phyloP scores from a whole-genome alignment of 1,139 yeast genomes.

The Kodamaea plutei region DNA sequence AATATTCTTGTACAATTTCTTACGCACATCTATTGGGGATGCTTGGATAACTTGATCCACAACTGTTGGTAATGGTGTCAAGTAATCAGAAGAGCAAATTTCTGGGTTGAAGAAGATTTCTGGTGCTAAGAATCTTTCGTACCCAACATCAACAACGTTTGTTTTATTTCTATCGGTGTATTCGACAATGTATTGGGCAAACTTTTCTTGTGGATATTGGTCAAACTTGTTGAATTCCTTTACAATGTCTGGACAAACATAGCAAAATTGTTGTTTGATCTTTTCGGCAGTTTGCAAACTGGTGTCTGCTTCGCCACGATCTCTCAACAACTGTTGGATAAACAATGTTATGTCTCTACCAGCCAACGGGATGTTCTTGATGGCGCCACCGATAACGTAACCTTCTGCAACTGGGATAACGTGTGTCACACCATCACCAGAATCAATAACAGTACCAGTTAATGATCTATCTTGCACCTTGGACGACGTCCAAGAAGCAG shows the following conservation, averaged over 20 bases:
- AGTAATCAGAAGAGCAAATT: conserved; percentile 89
- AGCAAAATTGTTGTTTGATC: conserved; percentile 93
- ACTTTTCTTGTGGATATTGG: conserved; percentile 82
- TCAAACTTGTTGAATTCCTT: conserved; percentile 94
- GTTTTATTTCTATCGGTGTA: conserved; percentile 64
- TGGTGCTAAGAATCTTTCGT: conserved; percentile 96
- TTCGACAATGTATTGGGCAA: conserved; percentile 90
- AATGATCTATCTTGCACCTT: conserved; percentile 92
- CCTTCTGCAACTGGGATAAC: conserved; percentile 99
- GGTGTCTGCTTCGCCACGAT: conserved; percentile 93
- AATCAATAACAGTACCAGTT: conserved; percentile 97
- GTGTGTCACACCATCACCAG: conserved; percentile 97
- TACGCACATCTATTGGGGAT: conserved; percentile 96
- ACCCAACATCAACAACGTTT: conserved; percentile 84
- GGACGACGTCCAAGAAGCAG: conserved; percentile 98
- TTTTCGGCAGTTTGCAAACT: conserved; percentile 93
- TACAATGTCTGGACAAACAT: conserved; percentile 96
- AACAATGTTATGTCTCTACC: conserved; percentile 96
- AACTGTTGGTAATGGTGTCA: conserved; percentile 91
- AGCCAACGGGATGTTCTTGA: conserved; percentile 95
- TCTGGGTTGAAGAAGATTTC: conserved; percentile 98
- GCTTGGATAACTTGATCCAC: conserved; percentile 95
- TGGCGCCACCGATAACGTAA: conserved; percentile 94
- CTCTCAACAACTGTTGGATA: conserved; percentile 89
- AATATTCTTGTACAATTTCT: conserved; percentile 90